Evolutionary conservation across 306 rosid species (phyloP).

Genomic region (Adenanthera pavonina): DNA sequence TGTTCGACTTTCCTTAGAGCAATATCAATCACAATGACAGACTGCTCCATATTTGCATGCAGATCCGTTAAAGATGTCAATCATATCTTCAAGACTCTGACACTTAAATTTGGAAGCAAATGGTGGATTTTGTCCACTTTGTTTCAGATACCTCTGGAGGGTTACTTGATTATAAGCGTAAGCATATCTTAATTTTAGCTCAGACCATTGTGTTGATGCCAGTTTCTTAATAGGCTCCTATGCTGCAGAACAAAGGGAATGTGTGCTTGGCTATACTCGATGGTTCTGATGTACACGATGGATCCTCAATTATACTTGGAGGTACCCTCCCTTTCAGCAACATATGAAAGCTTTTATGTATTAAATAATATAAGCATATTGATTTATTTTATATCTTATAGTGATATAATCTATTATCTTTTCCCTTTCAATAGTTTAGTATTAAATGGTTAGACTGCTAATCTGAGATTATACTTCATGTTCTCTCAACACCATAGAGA

Average conservation of each 20-base stretch:
- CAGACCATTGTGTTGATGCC: constrained; percentile 22
- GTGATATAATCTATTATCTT: neutral
- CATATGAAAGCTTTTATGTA: neutral
- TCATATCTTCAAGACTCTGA: constrained; percentile 69
- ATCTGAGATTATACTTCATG: too few relatives aligned
- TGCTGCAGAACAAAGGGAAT: constrained; percentile 73
- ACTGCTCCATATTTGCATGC: constrained; percentile 36
- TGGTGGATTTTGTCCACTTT: constrained; percentile 73
- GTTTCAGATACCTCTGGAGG: constrained; percentile 74
- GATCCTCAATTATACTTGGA: constrained; percentile 78
- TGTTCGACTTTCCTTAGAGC: constrained; percentile 24
- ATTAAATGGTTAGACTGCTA: too few relatives aligned
- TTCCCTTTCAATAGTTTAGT: neutral
- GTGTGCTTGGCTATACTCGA: constrained; percentile 87
- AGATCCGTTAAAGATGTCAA: constrained; percentile 75
- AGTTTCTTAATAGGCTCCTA: constrained; percentile 28
- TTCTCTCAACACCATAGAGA: too few relatives aligned
- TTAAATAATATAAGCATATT: too few relatives aligned
- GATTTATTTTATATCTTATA: too few relatives aligned
- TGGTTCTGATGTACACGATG: constrained; percentile 73
- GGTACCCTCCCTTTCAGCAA: constrained; percentile 48
- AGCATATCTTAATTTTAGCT: constrained; percentile 32
- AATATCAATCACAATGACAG: constrained; percentile 17
- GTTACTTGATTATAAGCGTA: constrained; percentile 74
- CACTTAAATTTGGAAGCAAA: constrained; percentile 69